phyloP scores from a whole-genome alignment of 1,284 basidiomycete genomes.

The Ustilago bromivora region DNA sequence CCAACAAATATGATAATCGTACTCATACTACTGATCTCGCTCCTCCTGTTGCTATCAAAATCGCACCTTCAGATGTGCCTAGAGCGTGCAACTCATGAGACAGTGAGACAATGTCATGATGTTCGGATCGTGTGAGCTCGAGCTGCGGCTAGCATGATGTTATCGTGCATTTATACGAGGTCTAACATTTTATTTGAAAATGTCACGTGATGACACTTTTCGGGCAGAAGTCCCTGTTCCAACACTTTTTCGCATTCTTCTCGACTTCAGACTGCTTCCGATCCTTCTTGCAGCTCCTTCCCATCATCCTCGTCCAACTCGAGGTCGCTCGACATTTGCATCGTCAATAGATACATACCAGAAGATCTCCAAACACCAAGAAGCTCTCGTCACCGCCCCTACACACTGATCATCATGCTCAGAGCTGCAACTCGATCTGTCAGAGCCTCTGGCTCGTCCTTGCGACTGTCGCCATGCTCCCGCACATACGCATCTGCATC shows the following conservation, averaged over 20 bases:
- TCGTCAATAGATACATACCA: background rate
- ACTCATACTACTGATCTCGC: background rate
- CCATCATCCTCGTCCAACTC: no score
- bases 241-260: background rate
- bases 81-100: background rate
- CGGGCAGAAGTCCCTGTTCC: background rate
- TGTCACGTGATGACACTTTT: background rate
- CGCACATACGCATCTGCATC: conserved; percentile 37
- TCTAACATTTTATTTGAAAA: background rate
- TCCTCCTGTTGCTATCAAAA: background rate
- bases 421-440: conserved; percentile 18
- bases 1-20: background rate
- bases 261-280: background rate
- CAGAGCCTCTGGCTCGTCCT: conserved; percentile 24
- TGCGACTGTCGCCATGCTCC: conserved; percentile 15
- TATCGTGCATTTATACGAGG: background rate
- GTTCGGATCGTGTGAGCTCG: background rate
- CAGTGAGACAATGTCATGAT: background rate
- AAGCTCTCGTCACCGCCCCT: background rate
- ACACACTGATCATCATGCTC: conserved; percentile 7
- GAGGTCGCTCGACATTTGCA: background rate
- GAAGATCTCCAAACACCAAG: background rate
- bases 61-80: background rate
- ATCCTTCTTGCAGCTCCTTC: no score
- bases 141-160: background rate